Evolutionary conservation across 352 stramenopile genomes (phyloP), one percentile per base, ranked within the genome.

Genomic region (Nothophytophthora sp.): DNA sequence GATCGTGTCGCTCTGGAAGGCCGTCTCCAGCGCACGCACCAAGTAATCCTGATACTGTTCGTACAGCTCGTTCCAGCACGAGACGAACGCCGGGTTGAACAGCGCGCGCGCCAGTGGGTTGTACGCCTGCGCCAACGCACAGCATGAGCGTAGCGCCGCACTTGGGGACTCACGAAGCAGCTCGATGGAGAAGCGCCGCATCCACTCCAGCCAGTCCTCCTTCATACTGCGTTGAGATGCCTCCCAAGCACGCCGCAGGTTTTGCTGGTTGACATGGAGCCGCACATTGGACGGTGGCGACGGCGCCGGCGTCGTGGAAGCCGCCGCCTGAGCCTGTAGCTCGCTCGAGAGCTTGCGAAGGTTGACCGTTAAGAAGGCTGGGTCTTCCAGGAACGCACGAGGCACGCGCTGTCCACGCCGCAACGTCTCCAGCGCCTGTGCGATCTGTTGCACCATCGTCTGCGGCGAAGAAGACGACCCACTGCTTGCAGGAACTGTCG

Each of bases 71-170:
- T 96, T 93, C 98, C 98, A 99, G 69, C 97, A 99, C 34, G 92
- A 99, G 28, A 98, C 92, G 85, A 99, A 99, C 13, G 97, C 96
- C 12, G 96, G 92, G 67, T 99, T 98, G 65, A 99, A 99, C 13
- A 99, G 69, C 39, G 98, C 94, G 28, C 91, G 73, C 5, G 96
- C 94, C n/a, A 99, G 76, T 1, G 96, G 96, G 43, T 98, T 96
- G 68, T 99, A 99, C 30, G 93, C 95, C 39, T 99, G 90, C 6
- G 96, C 97, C 32, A 99, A 60, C 13, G 91, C 86, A 37, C 88
- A 95, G 57, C 92, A 98, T 2, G 88, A 95, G 16, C 96, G 75
- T 39, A 99, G 73, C 13, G 95, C 95, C 33, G 94, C 86, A 29
- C 88, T 97, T 9, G 97, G 96, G 9, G 93, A 98, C 65, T 99